Evolutionary conservation across 2,329 filamentous ascomycete genomes (phyloP).

Genomic region (Arthrinium puccinioides): DNA sequence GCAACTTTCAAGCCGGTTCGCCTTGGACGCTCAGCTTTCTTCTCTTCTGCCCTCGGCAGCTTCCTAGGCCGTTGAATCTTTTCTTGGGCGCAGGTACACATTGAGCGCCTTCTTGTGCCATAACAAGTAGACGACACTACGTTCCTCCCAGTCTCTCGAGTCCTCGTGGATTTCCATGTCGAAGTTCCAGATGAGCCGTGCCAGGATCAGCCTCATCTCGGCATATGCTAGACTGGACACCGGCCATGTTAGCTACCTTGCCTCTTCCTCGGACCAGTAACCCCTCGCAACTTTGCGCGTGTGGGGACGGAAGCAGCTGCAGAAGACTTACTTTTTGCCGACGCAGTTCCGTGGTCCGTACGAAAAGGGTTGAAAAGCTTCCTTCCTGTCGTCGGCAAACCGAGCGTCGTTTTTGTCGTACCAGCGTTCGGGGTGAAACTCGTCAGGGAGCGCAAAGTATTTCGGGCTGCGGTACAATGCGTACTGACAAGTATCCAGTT

Average conservation of each 20-base stretch:
- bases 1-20: no score
- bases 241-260: neutral
- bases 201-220: constrained; percentile 29
- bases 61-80: no score
- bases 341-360: constrained; percentile 31
- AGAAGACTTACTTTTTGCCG: constrained; percentile 24
- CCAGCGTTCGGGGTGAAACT: constrained; percentile 32
- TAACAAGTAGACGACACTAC: neutral
- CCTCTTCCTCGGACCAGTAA: neutral
- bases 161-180: constrained; percentile 21
- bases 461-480: constrained; percentile 24
- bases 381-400: constrained; percentile 24
- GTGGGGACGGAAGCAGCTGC: no score
- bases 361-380: constrained; percentile 28
- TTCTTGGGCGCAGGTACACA: no score
- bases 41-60: no score
- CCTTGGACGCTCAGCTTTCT: no score
- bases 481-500: constrained; percentile 26
- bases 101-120: neutral
- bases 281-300: no score
- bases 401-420: neutral
- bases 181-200: constrained; percentile 27
- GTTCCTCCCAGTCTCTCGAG: constrained; percentile 13
- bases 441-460: constrained; percentile 28
- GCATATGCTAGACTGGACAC: constrained; percentile 23